Evolutionary conservation across 345 rosid genomes (phyloP), one percentile per base, ranked within the genome.

Genomic region (Camelina laxa): DNA sequence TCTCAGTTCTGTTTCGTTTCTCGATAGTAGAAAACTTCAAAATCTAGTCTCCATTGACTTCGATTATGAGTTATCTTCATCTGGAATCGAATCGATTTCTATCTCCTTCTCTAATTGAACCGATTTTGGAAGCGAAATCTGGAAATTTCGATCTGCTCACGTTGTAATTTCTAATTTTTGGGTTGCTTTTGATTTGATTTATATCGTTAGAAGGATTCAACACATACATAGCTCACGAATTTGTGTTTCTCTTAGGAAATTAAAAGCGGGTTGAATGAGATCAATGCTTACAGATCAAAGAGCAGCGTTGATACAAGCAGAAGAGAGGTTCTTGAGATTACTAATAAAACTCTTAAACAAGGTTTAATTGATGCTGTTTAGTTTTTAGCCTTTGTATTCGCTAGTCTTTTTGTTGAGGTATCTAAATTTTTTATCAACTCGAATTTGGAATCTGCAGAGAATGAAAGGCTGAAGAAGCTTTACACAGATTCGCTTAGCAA

Each of bases 241-340:
- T 21, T 11, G 55, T 67, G 55, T 67, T 19, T 42, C 15, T 44
- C n/a, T 56, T 78, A 92, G 97, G 97, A 90, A 76, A 87, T 83
- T 61, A 84, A 83, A 87, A 71, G 36, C 30, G 84, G 87, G 24
- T 74, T 87, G 27, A 73, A 67, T 15, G 96, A 90, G 76, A 87
- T 86, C 31, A 85, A 85, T 22, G 68, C 57, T 49, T 75, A 81
- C 64, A 88, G 77, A 70, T 79, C 93, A 35, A 88, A 74, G 60
- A 86, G 75, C 63, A 83, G 72, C 53, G 67, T 77, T 0, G 97
- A 91, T 81, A 79, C 76, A 5, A 83, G 74, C 38, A 85, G 75
- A 67, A 82, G 91, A 74, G 96, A 92, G 73, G 89, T 90, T 82
- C 89, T 92, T 70, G 89, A 92, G 77, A 65, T 81, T 73, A 69